Evolutionary conservation across 1,139 yeast genomes (phyloP), one percentile per base, ranked within the genome.

Genomic region (Debaryomyces robertsiae): DNA sequence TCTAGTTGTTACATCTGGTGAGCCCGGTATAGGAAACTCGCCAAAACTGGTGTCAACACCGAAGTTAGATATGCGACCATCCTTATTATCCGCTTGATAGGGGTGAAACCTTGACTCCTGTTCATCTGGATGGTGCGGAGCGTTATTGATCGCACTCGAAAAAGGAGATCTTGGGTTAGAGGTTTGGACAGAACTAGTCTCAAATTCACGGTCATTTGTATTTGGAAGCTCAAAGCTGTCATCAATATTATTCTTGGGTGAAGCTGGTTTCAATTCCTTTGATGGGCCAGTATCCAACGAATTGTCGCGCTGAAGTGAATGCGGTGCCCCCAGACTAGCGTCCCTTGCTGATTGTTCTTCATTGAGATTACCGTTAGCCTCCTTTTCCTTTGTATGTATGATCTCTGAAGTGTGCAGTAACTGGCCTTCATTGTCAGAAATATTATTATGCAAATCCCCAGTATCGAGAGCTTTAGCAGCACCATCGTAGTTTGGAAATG

Each of bases 11-110:
- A 58, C 55, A 19, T 72, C 77, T 3, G 78, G 78, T 1, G 76
- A 67, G 3, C 76, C 75, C 2, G 78, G 78, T 19, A 73, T 72
- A 2, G 78, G 72, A 50, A 71, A 73, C 28, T 64, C 73, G 24
- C 69, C 72, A 39, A 71, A 64, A 3, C 66, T 58, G 33, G 53
- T 49, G 37, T 53, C 65, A 9, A 57, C 49, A 24, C 60, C 65
- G 44, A 56, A 58, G 4, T 50, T 58, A 4, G 55, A 45, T 22
- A 52, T 43, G 30, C 36, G 39, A 29, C 52, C 44, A 36, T 49
- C 46, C 9, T 43, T 45, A 7, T 45, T 37, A 10, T 48, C 48
- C 9, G 44, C 40, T 39, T 61, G 66, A 43, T 60, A 65, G 2
- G 70, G 65, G 33, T 61, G 53, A 45, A 61, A 60, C 52, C 57